Evolutionary conservation across 2,329 filamentous ascomycete species (phyloP).

Genomic region (Zasmidium citrigriseum): DNA sequence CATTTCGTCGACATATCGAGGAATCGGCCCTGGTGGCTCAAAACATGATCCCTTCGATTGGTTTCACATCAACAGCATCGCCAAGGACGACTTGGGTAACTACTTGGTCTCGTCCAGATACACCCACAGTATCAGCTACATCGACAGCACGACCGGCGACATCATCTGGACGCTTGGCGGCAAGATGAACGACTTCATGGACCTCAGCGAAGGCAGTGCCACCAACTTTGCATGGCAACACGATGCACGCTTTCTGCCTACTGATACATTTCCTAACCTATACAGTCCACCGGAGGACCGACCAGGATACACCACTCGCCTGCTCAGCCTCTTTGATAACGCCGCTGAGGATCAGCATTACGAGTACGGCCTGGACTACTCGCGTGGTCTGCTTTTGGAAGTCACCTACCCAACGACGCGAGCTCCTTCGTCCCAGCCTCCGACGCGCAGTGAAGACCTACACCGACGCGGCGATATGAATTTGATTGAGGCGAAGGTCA

Average conservation of each 20-base stretch:
- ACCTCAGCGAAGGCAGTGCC: slow-evolving; percentile 28
- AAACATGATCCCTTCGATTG: slow-evolving; percentile 52
- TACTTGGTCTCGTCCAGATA: slow-evolving; percentile 50
- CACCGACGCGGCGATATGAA: slow-evolving; percentile 7
- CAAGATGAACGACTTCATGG: slow-evolving; percentile 40
- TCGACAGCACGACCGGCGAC: slow-evolving; percentile 44
- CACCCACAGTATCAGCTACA: slow-evolving; percentile 46
- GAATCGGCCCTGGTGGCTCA: slow-evolving; percentile 41
- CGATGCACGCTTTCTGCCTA: slow-evolving; percentile 30
- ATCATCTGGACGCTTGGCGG: slow-evolving; percentile 54
- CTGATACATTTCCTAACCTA: slow-evolving; percentile 28
- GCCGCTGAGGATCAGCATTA: slow-evolving; percentile 45
- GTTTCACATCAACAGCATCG: slow-evolving; percentile 56
- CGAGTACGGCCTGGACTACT: slow-evolving; percentile 30
- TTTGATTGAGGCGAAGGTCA: slow-evolving; percentile 33
- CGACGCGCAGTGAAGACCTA: not conserved
- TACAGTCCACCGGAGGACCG: slow-evolving; percentile 24
- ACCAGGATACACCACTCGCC: slow-evolving; percentile 39
- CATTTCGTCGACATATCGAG: slow-evolving; percentile 34
- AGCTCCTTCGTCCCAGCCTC: not conserved
- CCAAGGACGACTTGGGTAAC: slow-evolving; percentile 49
- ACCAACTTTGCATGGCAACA: slow-evolving; percentile 38
- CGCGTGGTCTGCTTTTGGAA: slow-evolving; percentile 35
- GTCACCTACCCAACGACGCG: slow-evolving; percentile 29
- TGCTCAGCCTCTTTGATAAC: slow-evolving; percentile 57